Base-by-base conservation (phyloP, 1,139 yeast species). In the Hansenula lynferdii region DNA sequence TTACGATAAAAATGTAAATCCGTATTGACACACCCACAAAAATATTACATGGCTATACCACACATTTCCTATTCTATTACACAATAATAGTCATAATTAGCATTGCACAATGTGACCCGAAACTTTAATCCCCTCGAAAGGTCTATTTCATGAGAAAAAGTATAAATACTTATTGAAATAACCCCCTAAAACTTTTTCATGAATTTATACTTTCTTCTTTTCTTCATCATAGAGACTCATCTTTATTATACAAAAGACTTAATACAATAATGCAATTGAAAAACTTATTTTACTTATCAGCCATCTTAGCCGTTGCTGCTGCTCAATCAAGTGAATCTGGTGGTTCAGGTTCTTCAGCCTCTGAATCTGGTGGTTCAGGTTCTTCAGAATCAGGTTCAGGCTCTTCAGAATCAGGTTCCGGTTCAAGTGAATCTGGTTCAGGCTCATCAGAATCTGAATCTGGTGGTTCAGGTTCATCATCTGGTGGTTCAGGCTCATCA, bases 221-320 rank as follows among this genome's bases (percentile, higher is more conserved):
- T 14, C 18, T 29, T 20, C 3, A 10, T 14, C 6, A 26, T 15
- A 19, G 17, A 29, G 20, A 11, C 20, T 11, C n/a, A 17, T n/a
- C 17, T 5, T 9, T 20, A 20, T 20, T 27, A 27, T 17, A 30
- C n/a, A n/a, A n/a, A n/a, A n/a, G n/a, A n/a, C n/a, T 14, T 19
- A 21, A 23, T 8, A 31, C 34, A 31, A n/a, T n/a, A n/a, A 31
- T 31, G 34, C 34, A 31, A 31, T 31, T 31, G 19, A 22, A 24
- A 31, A 23, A 31, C 26, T 24, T 31, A 16, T 16, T 23, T 17
- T 12, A 23, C 34, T 31, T 23, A 17, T 11, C 17, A 9, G 34
- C 34, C 11, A n/a, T 16, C 14, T 17, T 31, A 14, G 34, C 34
- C n/a, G 34, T 18, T 17, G 34, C 23, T 23, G 18, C 34, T 15